phyloP scores from a whole-genome alignment of 2,329 filamentous ascomycete genomes.

The Biscogniauxia mediterranea region DNA sequence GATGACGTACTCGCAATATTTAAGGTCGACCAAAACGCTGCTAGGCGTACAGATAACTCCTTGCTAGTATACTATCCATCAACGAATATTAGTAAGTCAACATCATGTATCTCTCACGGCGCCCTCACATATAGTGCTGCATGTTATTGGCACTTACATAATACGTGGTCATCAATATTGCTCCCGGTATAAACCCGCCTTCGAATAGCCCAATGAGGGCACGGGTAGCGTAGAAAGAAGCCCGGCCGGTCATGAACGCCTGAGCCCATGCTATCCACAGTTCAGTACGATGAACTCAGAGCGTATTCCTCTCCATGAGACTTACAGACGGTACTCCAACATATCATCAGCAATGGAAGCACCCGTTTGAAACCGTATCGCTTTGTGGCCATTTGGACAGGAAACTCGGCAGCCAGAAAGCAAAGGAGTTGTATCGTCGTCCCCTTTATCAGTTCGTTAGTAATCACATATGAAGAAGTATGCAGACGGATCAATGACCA shows the following conservation, averaged over 20 bases:
- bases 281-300: constrained; percentile 37
- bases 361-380: constrained; percentile 7
- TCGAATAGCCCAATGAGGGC: constrained; percentile 47
- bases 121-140: background rate
- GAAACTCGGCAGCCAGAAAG: constrained; percentile 53
- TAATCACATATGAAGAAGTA: background rate
- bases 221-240: constrained; percentile 33
- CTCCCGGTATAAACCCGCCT: constrained; percentile 63
- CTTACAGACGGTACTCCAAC: constrained; percentile 6
- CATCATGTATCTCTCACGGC: background rate
- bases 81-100: background rate
- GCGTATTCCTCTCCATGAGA: background rate
- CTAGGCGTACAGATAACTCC: constrained; percentile 66
- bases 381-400: constrained; percentile 21
- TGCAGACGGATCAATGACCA: background rate
- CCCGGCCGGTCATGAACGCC: constrained; percentile 28
- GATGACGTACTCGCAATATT: constrained; percentile 37
- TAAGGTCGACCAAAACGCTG: constrained; percentile 70
- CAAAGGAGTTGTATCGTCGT: constrained; percentile 48
- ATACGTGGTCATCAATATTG: constrained; percentile 68
- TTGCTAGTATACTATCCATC: constrained; percentile 57
- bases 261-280: constrained; percentile 34
- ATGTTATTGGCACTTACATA: constrained; percentile 40
- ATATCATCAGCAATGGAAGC: constrained; percentile 3
- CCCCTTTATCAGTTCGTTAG: constrained; percentile 29